A percentile compares a stretch with the other conserved stretches of the same genome.
Evolutionary conservation across 176 grass and related monocot genomes (phyloP).

Genomic region (Phragmites australis): DNA sequence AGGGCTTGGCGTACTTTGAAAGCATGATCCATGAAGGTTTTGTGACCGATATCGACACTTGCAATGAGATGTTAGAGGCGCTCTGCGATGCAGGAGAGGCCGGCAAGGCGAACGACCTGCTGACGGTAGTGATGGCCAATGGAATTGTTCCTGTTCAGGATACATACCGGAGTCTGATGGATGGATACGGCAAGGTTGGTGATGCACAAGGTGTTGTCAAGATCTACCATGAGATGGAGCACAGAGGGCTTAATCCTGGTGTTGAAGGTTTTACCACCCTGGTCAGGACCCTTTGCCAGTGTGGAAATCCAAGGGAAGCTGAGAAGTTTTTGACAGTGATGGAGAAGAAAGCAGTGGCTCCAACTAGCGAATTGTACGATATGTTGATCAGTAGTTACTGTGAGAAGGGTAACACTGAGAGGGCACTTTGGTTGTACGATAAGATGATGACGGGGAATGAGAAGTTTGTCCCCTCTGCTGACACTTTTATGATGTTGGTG

Average conservation of each 20-base stretch:
- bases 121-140: conserved; percentile 53
- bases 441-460: conserved; percentile 49
- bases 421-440: conserved; percentile 72
- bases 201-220: conserved; percentile 54
- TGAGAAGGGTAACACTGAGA: conserved; percentile 56
- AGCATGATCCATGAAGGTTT: conserved; percentile 63
- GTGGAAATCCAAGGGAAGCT: conserved; percentile 66
- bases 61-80: conserved; percentile 51
- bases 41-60: conserved; percentile 41
- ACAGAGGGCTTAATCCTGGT: conserved; percentile 40
- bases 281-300: conserved; percentile 57
- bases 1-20: conserved; percentile 53
- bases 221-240: conserved; percentile 80
- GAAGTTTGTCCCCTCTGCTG: conserved; percentile 52
- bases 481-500: conserved; percentile 62
- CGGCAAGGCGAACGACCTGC: conserved; percentile 51
- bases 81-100: conserved; percentile 51
- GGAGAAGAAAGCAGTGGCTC: conserved; percentile 45
- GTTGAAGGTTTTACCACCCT: conserved; percentile 39
- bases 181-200: conserved; percentile 51
- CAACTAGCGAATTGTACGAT: conserved; percentile 45
- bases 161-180: conserved; percentile 53
- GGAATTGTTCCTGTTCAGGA: conserved; percentile 55
- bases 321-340: conserved; percentile 60
- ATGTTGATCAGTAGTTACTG: conserved; percentile 56